phyloP scores from a whole-genome alignment of 2,329 filamentous ascomycete genomes.

The Microascus cirrosus region DNA sequence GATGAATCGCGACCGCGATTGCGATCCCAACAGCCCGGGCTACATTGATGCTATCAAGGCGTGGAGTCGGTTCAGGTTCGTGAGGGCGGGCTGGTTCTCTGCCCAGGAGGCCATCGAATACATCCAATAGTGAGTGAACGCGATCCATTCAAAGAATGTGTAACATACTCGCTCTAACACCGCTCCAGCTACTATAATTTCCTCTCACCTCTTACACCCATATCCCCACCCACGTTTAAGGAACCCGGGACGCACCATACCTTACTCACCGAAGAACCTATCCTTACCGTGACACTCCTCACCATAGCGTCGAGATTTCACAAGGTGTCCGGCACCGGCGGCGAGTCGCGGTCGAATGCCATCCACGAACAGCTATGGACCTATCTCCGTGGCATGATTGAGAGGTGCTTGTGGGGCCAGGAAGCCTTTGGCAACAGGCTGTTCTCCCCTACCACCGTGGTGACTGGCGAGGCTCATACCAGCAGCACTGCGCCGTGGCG shows the following conservation, averaged over 20 bases:
- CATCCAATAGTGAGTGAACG: constrained; percentile 65
- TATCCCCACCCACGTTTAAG: constrained; percentile 83
- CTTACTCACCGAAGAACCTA: constrained; percentile 81
- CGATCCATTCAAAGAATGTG: neutral
- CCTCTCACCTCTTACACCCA: constrained; percentile 83
- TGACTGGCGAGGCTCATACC: constrained; percentile 44
- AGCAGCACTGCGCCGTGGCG: constrained; percentile 61
- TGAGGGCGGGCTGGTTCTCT: constrained; percentile 94
- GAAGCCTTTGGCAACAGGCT: constrained; percentile 90
- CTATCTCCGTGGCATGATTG: constrained; percentile 89
- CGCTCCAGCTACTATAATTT: constrained; percentile 70
- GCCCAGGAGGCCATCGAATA: constrained; percentile 88
- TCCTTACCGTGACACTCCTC: constrained; percentile 81
- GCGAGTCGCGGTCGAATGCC: constrained; percentile 72
- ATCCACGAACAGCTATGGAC: constrained; percentile 96
- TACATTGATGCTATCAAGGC: constrained; percentile 65
- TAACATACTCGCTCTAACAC: neutral
- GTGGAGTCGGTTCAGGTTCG: constrained; percentile 90
- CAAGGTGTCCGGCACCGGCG: constrained; percentile 66
- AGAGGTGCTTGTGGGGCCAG: constrained; percentile 89
- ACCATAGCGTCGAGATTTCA: constrained; percentile 86
- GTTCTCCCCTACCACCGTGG: constrained; percentile 54
- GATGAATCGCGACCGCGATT: constrained; percentile 28
- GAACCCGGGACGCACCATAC: constrained; percentile 69
- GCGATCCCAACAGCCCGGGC: constrained; percentile 29